These are phyloP conservation scores for Suillus decipiens DNA, from an alignment of 768 basidiomycete species.

Conservation along the genomic window DNA sequence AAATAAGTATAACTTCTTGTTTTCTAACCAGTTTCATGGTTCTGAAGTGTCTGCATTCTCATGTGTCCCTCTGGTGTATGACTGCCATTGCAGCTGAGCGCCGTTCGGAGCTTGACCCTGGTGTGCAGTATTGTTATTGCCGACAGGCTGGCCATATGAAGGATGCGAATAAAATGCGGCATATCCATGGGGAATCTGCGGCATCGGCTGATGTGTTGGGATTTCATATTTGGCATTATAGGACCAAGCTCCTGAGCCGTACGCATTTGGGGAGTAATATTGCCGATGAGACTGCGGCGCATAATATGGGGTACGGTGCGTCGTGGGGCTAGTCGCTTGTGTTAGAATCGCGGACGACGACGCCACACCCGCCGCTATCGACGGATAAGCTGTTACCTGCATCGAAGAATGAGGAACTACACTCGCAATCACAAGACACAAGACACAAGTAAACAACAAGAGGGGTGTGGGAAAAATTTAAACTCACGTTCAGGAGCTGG, in stretches of 20 bases:
- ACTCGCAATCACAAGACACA: conserved; percentile 18
- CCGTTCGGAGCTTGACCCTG: conserved; percentile 25
- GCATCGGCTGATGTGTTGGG: conserved; percentile 21
- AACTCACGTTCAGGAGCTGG: conserved; percentile 48
- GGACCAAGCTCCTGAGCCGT: conserved; percentile 33
- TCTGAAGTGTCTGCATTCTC: too few species aligned
- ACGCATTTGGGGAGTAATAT: conserved; percentile 21
- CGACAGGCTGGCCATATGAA: conserved; percentile 4
- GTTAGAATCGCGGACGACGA: conserved; percentile 23
- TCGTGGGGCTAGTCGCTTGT: conserved; percentile 16
- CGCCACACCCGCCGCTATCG: conserved; percentile 15
- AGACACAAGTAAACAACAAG: conserved; percentile 17
- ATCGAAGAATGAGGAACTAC: conserved; percentile 20
- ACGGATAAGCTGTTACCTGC: conserved; percentile 26
- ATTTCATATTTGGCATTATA: conserved; percentile 29
- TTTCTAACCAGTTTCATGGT: neutral
- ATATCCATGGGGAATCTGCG: conserved; percentile 17
- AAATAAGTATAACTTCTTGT: neutral
- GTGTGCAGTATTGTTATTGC: neutral
- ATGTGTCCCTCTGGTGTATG: conserved; percentile 28
- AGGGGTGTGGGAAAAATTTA: neutral
- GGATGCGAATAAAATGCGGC: conserved; percentile 10
- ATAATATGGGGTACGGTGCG: conserved; percentile 18
- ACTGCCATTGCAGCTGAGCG: conserved; percentile 37
- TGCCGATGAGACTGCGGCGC: conserved; percentile 20